Evolutionary conservation across 148 eudicot genomes (phyloP).

Genomic region (Camellia lanceoleosa): DNA sequence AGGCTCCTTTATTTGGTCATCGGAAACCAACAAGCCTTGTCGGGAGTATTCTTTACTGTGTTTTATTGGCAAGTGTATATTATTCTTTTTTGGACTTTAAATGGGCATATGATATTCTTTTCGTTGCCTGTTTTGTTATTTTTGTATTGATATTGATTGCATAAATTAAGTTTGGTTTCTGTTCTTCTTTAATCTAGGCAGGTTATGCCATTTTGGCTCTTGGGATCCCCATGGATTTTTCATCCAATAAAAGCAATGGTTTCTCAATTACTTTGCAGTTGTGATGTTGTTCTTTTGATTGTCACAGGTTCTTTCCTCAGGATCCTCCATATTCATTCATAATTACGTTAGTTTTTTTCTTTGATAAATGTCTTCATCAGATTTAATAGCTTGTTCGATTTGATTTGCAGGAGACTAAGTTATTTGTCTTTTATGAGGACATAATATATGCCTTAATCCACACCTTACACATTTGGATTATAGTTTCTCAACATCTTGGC

Average conservation of each 20-base stretch:
- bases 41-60: constrained; percentile 76
- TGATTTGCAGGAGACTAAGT: background rate
- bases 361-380: background rate
- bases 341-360: background rate
- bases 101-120: background rate
- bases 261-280: constrained; percentile 72
- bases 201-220: constrained; percentile 82
- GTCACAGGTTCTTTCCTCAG: constrained; percentile 56
- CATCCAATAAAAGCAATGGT: constrained; percentile 47
- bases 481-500: background rate
- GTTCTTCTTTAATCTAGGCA: constrained; percentile 53
- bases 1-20: constrained; percentile 88
- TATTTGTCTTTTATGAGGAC: background rate
- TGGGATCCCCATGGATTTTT: constrained; percentile 84
- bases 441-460: background rate
- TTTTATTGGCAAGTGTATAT: constrained; percentile 72
- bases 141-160: background rate
- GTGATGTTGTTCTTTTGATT: constrained; percentile 67
- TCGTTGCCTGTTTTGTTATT: background rate
- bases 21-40: constrained; percentile 74
- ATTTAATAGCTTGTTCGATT: background rate
- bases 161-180: constrained; percentile 7
- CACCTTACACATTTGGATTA: background rate
- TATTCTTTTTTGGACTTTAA: background rate
- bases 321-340: background rate